Conservation (phyloP, 2,329 filamentous ascomycete genomes). For the Epichloe coenophiala region DNA sequence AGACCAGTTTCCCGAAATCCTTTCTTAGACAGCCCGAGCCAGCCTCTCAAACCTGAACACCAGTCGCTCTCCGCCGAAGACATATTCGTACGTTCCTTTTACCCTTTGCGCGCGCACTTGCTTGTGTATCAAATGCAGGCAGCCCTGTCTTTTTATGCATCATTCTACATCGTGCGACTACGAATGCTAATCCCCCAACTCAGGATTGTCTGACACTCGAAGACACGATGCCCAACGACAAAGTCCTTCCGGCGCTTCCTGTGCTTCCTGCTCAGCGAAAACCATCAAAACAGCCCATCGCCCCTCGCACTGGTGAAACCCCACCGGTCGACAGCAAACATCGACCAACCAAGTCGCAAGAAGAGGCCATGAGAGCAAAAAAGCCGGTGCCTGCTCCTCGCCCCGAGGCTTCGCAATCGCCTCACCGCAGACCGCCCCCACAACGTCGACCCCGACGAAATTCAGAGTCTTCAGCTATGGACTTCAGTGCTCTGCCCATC, state of each 20-base stretch:
- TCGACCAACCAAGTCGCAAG: constrained; percentile 51
- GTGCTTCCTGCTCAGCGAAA: constrained; percentile 27
- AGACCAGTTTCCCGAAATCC: constrained; percentile 60
- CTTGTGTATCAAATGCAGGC: not conserved
- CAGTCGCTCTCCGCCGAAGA: constrained; percentile 48
- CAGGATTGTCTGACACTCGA: constrained; percentile 58
- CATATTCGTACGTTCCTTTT: constrained; percentile 54
- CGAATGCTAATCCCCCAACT: constrained; percentile 9
- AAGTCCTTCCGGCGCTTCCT: constrained; percentile 10
- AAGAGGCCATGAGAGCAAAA: constrained; percentile 45
- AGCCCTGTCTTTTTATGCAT: not conserved
- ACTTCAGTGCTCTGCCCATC: constrained; percentile 40
- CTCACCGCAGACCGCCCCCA: constrained; percentile 20
- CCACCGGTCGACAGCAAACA: constrained; percentile 30
- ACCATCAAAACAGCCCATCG: constrained; percentile 15
- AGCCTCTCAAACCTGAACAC: constrained; percentile 26
- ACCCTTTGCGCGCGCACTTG: not conserved
- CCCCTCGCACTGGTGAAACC: constrained; percentile 26
- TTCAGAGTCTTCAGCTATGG: constrained; percentile 64
- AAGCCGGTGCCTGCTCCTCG: constrained; percentile 17
- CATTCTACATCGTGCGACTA: too few relatives aligned
- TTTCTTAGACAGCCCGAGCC: constrained; percentile 49
- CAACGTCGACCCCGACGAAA: constrained; percentile 53
- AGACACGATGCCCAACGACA: constrained; percentile 32
- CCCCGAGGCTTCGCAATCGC: constrained; percentile 22